Base-by-base conservation (phyloP, 257 asterid species). In the Lycium ferocissimum region DNA sequence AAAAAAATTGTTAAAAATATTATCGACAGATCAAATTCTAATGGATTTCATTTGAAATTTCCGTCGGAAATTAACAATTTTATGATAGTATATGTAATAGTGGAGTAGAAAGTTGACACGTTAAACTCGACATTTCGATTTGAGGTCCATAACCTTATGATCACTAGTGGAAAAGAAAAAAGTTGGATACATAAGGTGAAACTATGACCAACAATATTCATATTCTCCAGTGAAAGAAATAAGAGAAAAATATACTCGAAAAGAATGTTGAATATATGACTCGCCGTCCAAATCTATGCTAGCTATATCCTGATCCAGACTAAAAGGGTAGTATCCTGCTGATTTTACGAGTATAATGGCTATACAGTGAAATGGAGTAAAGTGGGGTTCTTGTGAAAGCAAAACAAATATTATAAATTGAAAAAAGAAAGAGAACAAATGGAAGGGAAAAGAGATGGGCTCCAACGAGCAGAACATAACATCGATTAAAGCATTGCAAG, bases 351-450 rank as follows among this genome's bases (percentile, higher is more conserved):
- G 59, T 26, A 26, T 26, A 26, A 26, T 26, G 33, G 1, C n/a
- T n/a, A n/a, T n/a, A n/a, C 33, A 26, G 33, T 75, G 40, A 20
- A 12, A 11, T 73, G 61, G 6, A 73, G 81, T 45, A 73, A 72
- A 73, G 81, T 20, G 59, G 22, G 81, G 40, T 73, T 72, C 80
- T 72, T 72, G 81, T 20, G n/a, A 73, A 73, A 11, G 22, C 47
- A 73, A 66, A 5, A 35, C 1, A 13, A 10, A 33, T 33, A 33
- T 0, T 66, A 6, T 35, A 35, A 26, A 10, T 65, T 12, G 1
- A 66, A 5, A 58, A 0, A 8, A 49, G 9, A 37, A 40, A 40
- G 5, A 75, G 38, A 22, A 22, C 43, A 75, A 75, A 12, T 11
- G 58, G 15, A 45, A 72, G 14, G 43, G 20, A 51, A 73, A 73